Percentiles rank a stretch among this genome's conserved stretches.
These are phyloP conservation scores for Grifola frondosa DNA, from an alignment of 1,284 basidiomycete genomes.

Conservation along the genomic window DNA sequence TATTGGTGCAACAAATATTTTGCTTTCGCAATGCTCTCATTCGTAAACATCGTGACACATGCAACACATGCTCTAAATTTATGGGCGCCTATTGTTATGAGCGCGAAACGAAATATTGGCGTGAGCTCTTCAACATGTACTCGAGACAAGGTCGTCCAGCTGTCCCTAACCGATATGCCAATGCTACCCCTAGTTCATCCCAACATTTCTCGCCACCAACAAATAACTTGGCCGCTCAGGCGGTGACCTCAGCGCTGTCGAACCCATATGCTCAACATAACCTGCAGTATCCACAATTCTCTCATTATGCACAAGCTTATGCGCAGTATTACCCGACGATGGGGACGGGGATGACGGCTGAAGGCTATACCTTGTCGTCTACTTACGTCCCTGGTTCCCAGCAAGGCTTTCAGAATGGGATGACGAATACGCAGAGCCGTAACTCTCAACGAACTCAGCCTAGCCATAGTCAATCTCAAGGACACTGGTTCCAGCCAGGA, in stretches of 20 bases:
- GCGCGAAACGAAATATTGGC: too few relatives aligned
- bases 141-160: too few relatives aligned
- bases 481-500: conserved; percentile 63
- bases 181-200: background rate
- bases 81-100: background rate
- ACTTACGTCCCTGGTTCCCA: conserved; percentile 39
- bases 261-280: conserved; percentile 40
- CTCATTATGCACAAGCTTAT: conserved; percentile 66
- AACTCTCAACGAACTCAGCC: conserved; percentile 3
- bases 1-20: conserved; percentile 20
- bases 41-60: too few relatives aligned
- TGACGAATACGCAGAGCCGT: background rate
- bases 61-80: background rate
- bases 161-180: too few relatives aligned
- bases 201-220: conserved; percentile 14
- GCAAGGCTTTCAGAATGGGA: conserved; percentile 1
- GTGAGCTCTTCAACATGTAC: too few relatives aligned
- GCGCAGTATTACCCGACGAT: conserved; percentile 28
- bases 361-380: conserved; percentile 57
- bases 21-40: conserved; percentile 14
- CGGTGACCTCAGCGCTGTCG: conserved; percentile 35
- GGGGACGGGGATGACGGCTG: conserved; percentile 39
- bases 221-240: conserved; percentile 20
- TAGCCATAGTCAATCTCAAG: conserved; percentile 14
- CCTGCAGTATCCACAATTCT: conserved; percentile 31